Conservation (phyloP, 192 early-diverging fungal species). For the Linnemannia schmuckeri region DNA sequence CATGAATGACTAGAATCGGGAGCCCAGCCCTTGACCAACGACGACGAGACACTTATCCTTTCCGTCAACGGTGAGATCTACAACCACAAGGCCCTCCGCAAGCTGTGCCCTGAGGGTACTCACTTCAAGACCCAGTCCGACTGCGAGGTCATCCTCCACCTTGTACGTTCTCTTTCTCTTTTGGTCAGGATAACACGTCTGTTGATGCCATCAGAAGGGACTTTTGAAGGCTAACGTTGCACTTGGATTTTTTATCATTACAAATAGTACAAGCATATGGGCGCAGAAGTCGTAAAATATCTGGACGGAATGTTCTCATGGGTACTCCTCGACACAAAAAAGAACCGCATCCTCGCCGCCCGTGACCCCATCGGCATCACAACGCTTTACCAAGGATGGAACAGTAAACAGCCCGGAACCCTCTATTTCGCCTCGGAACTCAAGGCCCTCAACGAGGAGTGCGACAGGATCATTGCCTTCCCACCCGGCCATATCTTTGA, state of each 20-base stretch:
- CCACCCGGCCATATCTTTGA: slow-evolving; percentile 97
- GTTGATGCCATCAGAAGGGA: too few relatives aligned
- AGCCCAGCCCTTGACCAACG: slow-evolving; percentile 96
- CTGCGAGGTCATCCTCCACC: slow-evolving; percentile 96
- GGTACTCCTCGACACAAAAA: slow-evolving; percentile 87
- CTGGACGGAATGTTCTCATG: slow-evolving; percentile 99
- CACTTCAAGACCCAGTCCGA: slow-evolving; percentile 97
- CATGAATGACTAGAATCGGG: slow-evolving; percentile 76
- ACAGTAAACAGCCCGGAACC: slow-evolving; percentile 83
- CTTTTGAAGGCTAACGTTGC: not conserved
- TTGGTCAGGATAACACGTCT: too few relatives aligned
- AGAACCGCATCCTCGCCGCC: slow-evolving; percentile 87
- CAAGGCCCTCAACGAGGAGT: slow-evolving; percentile 97
- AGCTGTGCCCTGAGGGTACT: slow-evolving; percentile 76
- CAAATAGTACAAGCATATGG: slow-evolving; percentile 87
- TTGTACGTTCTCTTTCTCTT: slow-evolving; percentile 66
- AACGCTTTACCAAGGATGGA: slow-evolving; percentile 96
- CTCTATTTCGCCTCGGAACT: slow-evolving; percentile 96
- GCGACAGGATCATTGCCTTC: slow-evolving; percentile 97
- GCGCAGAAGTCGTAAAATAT: slow-evolving; percentile 81
- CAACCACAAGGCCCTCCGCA: slow-evolving; percentile 92
- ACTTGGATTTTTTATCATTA: not conserved
- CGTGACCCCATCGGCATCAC: slow-evolving; percentile 99
- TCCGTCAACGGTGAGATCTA: slow-evolving; percentile 99
- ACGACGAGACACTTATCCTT: slow-evolving; percentile 90